These are phyloP conservation scores for Arachnomyces sp. DNA, from an alignment of 2,329 filamentous ascomycete genomes.

Conservation along the genomic window DNA sequence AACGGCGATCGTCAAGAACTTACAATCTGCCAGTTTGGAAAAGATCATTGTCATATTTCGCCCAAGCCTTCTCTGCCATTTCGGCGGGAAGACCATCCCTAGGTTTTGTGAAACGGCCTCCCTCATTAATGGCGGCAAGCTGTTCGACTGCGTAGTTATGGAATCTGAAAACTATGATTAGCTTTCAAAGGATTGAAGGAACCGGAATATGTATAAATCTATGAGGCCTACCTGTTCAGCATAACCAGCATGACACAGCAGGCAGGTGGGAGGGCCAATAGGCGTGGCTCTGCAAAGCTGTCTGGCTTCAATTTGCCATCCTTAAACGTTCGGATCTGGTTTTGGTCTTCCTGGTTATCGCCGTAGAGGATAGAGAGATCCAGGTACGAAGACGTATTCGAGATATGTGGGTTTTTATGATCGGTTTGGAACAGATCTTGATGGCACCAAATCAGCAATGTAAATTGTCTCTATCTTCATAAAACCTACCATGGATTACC, in stretches of 20 bases:
- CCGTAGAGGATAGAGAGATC: conserved; percentile 67
- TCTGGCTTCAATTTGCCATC: conserved; percentile 64
- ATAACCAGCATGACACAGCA: conserved; percentile 66
- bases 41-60: conserved; percentile 66
- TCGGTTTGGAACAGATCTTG: conserved; percentile 65
- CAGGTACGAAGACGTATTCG: conserved; percentile 64
- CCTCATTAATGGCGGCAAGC: conserved; percentile 78
- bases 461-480: not conserved
- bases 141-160: conserved; percentile 81
- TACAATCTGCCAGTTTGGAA: conserved; percentile 69
- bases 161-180: conserved; percentile 40
- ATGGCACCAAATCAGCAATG: not conserved
- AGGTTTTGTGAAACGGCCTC: conserved; percentile 66
- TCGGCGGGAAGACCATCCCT: conserved; percentile 43
- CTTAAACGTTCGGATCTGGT: conserved; percentile 53
- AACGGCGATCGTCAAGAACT: conserved; percentile 12
- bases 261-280: conserved; percentile 64
- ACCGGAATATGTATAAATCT: not conserved
- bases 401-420: conserved; percentile 49
- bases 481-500: conserved; percentile 57
- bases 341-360: conserved; percentile 46
- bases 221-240: conserved; percentile 45
- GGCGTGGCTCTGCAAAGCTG: conserved; percentile 61
- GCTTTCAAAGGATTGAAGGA: not conserved
- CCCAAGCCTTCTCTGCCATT: conserved; percentile 46